Conservation (phyloP, 1,284 basidiomycete species). For the Boletus nobilissimus region DNA sequence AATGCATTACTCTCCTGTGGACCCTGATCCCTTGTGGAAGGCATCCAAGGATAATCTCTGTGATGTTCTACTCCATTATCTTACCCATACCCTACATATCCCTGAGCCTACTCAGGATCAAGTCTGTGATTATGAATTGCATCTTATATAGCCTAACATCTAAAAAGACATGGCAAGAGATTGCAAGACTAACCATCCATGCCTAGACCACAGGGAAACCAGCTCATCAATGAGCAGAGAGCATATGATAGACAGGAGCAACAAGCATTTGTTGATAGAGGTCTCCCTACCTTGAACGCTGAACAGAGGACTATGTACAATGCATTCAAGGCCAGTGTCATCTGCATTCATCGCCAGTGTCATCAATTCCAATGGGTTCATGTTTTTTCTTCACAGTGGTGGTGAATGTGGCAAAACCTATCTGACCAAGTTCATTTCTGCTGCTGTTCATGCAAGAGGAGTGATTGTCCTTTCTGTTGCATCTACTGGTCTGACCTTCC, state of each 20-base stretch:
- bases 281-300: constrained; percentile 9
- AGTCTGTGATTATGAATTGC: constrained; percentile 52
- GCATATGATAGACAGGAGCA: constrained; percentile 45
- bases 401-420: constrained; percentile 64
- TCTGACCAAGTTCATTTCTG: constrained; percentile 54
- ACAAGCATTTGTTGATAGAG: constrained; percentile 25
- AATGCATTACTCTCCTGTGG: constrained; percentile 38
- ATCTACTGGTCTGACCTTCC: constrained; percentile 38
- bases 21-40: constrained; percentile 45
- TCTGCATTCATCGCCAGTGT: constrained; percentile 28
- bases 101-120: constrained; percentile 43
- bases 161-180: constrained; percentile 38
- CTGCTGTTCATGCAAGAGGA: constrained; percentile 41
- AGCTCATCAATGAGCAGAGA: constrained; percentile 52
- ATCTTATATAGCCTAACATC: constrained; percentile 48
- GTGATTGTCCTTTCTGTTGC: constrained; percentile 51
- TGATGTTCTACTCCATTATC: constrained; percentile 44
- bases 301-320: constrained; percentile 21
- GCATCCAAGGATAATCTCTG: constrained; percentile 41
- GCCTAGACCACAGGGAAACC: constrained; percentile 48
- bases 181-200: constrained; percentile 47
- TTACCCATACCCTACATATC: constrained; percentile 18
- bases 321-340: constrained; percentile 27
- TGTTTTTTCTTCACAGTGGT: constrained; percentile 58
- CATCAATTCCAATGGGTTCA: neutral